Evolutionary conservation across 345 rosid species (phyloP), one percentile per base, ranked within the genome.

Genomic region (Microthlaspi erraticum): DNA sequence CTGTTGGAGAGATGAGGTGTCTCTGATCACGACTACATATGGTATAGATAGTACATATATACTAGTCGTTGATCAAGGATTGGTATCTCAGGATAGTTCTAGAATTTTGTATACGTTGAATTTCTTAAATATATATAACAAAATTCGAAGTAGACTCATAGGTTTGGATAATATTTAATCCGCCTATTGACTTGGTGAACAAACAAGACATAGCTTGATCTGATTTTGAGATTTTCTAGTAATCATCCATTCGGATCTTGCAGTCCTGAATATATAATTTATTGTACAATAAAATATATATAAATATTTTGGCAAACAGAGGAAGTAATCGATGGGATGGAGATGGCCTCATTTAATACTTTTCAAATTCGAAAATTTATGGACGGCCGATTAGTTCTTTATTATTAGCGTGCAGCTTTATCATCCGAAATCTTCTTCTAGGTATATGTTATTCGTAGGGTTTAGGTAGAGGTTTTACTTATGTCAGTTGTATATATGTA

Each of bases 211-310:
- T 70, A 20, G 8, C 32, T 41, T 64, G 41, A 18, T 20, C 50
- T 5, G 4, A 16, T 33, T 12, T 46, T 29, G 44, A 8, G 32
- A 8, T 32, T 59, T 64, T 39, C 29, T 8, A 14, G 45, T 66
- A 32, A 34, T 48, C 70, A 65, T 23, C 12, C 11, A 33, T 26
- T 5, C 8, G 41, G 62, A 74, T 67, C 56, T 74, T 74, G 73
- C 78, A 67, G 73, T 74, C 78, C 78, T 59, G 3, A 36, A 42
- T 51, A 49, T 39, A 73, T 57, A 38, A 5, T 55, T 56, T 48
- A 65, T 65, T 57, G 29, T 18, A 29, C 8, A 45, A 67, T 14
- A 67, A 17, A 29, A 8, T 52, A 42, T 14, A 42, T 14, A 43
- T 3, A 55, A 43, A 50, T 74, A 49, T 48, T 33, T 44, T 34